phyloP scores from a whole-genome alignment of 139 green algal species.

The Tetraselmis striata region DNA sequence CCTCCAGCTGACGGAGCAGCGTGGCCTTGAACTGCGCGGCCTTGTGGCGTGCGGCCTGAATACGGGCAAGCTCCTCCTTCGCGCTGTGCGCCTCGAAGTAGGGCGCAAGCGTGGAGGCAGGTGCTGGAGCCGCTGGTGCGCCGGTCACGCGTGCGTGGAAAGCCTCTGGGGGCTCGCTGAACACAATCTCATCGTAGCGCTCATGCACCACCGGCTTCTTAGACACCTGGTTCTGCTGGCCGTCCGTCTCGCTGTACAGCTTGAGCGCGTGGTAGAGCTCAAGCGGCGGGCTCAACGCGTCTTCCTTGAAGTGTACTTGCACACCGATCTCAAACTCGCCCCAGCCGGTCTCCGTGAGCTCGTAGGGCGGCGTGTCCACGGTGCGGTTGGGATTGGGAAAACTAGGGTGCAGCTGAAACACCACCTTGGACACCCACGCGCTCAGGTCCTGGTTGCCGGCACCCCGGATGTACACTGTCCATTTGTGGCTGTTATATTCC shows the following conservation, averaged over 20 bases:
- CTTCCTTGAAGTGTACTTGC: constrained; percentile 65
- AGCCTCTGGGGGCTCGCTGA: constrained; percentile 67
- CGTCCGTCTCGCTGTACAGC: constrained; percentile 62
- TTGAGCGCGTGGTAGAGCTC: constrained; percentile 73
- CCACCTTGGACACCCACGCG: constrained; percentile 71
- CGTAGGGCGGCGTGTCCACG: constrained; percentile 37
- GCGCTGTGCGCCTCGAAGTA: background rate
- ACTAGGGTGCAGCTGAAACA: constrained; percentile 83
- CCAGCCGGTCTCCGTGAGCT: constrained; percentile 86
- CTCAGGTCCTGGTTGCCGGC: constrained; percentile 71
- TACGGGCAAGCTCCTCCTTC: background rate
- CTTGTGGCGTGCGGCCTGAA: background rate
- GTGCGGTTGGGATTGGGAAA: constrained; percentile 72
- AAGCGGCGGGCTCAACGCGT: constrained; percentile 54
- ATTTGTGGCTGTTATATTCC: constrained; percentile 69
- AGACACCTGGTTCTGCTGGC: background rate
- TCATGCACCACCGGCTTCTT: constrained; percentile 47
- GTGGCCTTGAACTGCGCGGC: background rate
- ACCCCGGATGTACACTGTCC: constrained; percentile 86
- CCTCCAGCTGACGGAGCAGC: background rate
- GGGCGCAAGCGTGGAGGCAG: background rate
- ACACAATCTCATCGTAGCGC: constrained; percentile 86
- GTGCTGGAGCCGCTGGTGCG: background rate
- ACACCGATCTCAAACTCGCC: constrained; percentile 92
- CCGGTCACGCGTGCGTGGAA: constrained; percentile 59